Base-by-base conservation (phyloP, 352 stramenopile genomes). In the Globisporangium uncinulatum region DNA sequence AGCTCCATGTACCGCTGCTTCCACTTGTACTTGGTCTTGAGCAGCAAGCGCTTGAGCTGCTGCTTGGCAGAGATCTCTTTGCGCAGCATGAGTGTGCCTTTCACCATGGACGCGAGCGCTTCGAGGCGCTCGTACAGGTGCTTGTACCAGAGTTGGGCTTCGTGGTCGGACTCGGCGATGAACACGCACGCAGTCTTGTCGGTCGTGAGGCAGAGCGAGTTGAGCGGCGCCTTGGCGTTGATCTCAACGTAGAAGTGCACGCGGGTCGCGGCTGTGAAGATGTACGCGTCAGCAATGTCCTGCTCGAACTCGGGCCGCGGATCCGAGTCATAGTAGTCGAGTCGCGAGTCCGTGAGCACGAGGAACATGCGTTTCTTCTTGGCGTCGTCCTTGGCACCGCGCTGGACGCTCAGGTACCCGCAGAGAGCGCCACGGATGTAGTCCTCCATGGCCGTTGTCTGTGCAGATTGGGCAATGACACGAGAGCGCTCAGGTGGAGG, bases 21-120 rank as follows among this genome's bases (percentile, higher is more conserved):
- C 76, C 77, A 89, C n/a, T 56, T 78, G 61, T 89, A 89, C 43
- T 89, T 89, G 14, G 79, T 83, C 14, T 75, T 61, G 19, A 87
- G 58, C 24, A 83, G 50, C 20, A 73, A 51, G 0, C 77, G 76
- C 44, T 86, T 81, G 24, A 90, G 31, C 52, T 87, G 77, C 19
- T 87, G 65, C 3, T 63, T 63, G 1, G 62, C 47, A 0, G 66
- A 50, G 8, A 88, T 52, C 56, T 87, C 77, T 39, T 86, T 87
- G 7, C 77, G 71, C 24, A 87, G 21, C 65, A 87, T 69, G 0
- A 88, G 61, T 15, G 53, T 54, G 3, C 77, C 77, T 20, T 66
- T 69, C 9, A 88, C 51, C 63, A 90, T 81, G 3, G 71, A 75
- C 11, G 71, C 56, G 3, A 89, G 55, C 6, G 67, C 75, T 31